Percentiles rank a stretch among this genome's conserved stretches.
These are phyloP conservation scores for Trichoderma sp. DNA, from an alignment of 2,329 filamentous ascomycete genomes.

Conservation along the genomic window DNA sequence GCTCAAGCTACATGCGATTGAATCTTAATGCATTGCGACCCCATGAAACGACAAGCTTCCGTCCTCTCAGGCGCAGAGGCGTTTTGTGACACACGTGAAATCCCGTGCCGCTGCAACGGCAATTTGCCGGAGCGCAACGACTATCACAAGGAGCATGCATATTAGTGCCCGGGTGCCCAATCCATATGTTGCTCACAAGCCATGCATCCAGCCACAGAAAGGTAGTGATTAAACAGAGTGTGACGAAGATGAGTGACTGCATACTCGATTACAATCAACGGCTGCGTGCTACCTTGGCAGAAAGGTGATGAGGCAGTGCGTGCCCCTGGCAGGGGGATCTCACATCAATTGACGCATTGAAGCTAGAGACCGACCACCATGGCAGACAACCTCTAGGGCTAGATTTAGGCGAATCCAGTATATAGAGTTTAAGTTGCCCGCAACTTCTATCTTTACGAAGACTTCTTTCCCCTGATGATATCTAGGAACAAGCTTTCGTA, in stretches of 20 bases:
- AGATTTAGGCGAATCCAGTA: not conserved
- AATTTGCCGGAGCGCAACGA: not conserved
- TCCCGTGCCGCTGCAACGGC: not conserved
- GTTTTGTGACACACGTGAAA: not conserved
- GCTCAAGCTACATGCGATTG: not conserved
- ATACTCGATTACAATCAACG: not conserved
- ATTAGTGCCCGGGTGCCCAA: not conserved
- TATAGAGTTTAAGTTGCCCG: not conserved
- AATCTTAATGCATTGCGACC: not conserved
- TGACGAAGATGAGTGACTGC: not conserved
- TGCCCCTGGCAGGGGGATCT: not conserved
- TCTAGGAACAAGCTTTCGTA: not conserved
- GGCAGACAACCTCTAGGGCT: not conserved
- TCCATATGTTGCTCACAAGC: not conserved
- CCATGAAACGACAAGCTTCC: not conserved
- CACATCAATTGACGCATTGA: not conserved
- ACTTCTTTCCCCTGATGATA: not conserved
- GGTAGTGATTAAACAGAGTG: too few relatives aligned
- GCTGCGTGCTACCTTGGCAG: not conserved
- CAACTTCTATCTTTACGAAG: not conserved
- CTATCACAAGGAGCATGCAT: not conserved
- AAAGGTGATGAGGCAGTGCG: not conserved
- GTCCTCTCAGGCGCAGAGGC: not conserved
- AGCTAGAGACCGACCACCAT: not conserved
- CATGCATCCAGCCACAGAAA: not conserved